Percentiles rank a stretch among this genome's conserved stretches.
Conservation (phyloP, 2,329 filamentous ascomycete species). For the Ophiognomonia clavigignenti-juglandacearum region DNA sequence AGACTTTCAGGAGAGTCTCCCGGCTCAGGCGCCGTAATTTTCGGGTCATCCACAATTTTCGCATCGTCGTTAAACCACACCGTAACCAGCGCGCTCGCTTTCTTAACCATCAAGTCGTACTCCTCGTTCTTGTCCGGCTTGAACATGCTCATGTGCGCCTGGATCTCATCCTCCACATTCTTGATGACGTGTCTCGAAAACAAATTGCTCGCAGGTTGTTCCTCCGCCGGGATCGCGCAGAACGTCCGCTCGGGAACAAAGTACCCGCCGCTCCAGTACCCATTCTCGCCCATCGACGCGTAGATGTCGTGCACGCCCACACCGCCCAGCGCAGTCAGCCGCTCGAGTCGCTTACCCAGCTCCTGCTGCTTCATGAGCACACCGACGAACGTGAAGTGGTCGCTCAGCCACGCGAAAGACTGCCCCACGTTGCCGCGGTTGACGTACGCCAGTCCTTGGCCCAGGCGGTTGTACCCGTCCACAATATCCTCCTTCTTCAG, state of each 20-base stretch:
- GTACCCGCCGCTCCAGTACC: conserved; percentile 55
- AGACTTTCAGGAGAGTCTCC: conserved; percentile 21
- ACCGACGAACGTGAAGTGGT: conserved; percentile 82
- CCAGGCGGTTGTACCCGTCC: conserved; percentile 44
- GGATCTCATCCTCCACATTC: conserved; percentile 63
- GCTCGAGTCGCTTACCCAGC: conserved; percentile 60
- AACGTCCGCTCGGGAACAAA: conserved; percentile 70
- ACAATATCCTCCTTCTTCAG: conserved; percentile 43
- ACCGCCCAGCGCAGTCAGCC: conserved; percentile 54
- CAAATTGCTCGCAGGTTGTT: conserved; percentile 34
- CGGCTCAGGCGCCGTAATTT: conserved; percentile 20
- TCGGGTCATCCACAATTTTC: conserved; percentile 37
- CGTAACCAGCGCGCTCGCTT: conserved; percentile 52
- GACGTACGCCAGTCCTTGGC: conserved; percentile 51
- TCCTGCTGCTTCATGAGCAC: conserved; percentile 71
- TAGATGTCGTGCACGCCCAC: conserved; percentile 74
- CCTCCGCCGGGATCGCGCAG: conserved; percentile 57
- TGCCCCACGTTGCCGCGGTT: conserved; percentile 57
- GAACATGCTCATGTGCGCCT: conserved; percentile 67
- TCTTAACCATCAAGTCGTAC: conserved; percentile 59
- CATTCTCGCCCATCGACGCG: conserved; percentile 68
- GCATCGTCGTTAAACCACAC: conserved; percentile 50
- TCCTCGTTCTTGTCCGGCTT: conserved; percentile 54
- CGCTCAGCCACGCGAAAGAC: conserved; percentile 73
- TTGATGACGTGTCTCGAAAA: conserved; percentile 58